Conservation (phyloP, 768 basidiomycete genomes). For the Leccinum aurantiacum region DNA sequence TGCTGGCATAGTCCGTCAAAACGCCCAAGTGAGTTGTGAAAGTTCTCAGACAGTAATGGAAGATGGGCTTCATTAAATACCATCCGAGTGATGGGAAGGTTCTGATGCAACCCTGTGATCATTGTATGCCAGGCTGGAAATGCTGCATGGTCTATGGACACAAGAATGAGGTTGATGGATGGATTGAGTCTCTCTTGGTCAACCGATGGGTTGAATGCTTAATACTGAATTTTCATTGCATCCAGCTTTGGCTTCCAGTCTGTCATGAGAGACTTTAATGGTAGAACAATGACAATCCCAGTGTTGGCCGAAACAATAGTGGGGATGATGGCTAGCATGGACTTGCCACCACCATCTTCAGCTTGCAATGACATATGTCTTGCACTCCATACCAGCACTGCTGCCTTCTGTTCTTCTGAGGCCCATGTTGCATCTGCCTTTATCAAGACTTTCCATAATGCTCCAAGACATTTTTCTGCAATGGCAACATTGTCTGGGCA, state of each 20-base stretch:
- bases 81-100: background rate
- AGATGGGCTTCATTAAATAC: background rate
- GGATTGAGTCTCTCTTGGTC: background rate
- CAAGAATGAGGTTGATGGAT: background rate
- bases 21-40: background rate
- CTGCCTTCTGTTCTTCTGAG: background rate
- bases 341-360: background rate
- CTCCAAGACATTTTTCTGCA: no score
- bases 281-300: background rate
- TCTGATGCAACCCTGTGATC: background rate
- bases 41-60: background rate
- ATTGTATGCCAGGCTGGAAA: background rate
- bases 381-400: background rate
- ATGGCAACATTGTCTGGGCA: rapidly evolving
- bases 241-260: background rate
- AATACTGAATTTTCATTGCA: background rate
- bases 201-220: background rate
- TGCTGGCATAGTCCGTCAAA: background rate
- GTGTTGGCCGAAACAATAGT: background rate
- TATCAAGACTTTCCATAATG: background rate
- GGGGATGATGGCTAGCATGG: background rate
- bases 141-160: background rate
- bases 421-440: background rate
- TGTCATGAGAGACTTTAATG: background rate
- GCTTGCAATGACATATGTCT: background rate